Evolutionary conservation across 2,329 filamentous ascomycete species (phyloP).

Genomic region (Chrysoporthe deuterocubensis): DNA sequence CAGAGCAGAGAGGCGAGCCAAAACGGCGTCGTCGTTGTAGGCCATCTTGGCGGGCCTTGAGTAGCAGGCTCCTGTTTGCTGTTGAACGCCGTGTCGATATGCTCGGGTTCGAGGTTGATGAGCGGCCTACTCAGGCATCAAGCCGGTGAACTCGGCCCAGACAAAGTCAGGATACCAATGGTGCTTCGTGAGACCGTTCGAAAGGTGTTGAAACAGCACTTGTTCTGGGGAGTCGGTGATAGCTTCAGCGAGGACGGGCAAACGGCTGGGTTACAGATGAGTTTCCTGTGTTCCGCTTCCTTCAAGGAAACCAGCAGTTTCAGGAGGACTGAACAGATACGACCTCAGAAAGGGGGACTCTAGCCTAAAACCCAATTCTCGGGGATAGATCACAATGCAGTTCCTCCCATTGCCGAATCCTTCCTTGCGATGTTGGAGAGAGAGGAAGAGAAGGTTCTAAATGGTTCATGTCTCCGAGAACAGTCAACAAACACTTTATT

Average conservation of each 20-base stretch:
- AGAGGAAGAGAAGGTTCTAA: constrained; percentile 10
- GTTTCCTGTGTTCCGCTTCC: not conserved
- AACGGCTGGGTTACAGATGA: constrained; percentile 2
- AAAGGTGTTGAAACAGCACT: not conserved
- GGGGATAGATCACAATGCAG: not conserved
- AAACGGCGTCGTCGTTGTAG: constrained; percentile 93
- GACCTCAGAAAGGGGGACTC: constrained; percentile 2
- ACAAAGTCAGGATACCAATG: not conserved
- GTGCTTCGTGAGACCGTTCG: not conserved
- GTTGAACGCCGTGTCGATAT: not conserved
- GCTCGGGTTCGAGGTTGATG: not conserved
- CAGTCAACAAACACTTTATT: constrained; percentile 23
- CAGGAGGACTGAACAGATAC: constrained; percentile 1
- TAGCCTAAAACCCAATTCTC: not conserved
- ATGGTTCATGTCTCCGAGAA: not conserved
- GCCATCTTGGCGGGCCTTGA: constrained; percentile 65
- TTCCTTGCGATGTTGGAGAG: not conserved
- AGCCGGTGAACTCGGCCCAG: not conserved
- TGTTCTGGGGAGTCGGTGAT: not conserved
- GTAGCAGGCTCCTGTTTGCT: not conserved
- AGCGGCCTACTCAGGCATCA: not conserved
- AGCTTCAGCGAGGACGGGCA: not conserved
- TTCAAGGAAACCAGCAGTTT: not conserved
- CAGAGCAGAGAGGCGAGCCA: constrained; percentile 90
- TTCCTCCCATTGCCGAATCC: constrained; percentile 7